Evolutionary conservation across 1,284 basidiomycete genomes (phyloP), one percentile per base, ranked within the genome.

Genomic region (Cutaneotrichosporon sp.): DNA sequence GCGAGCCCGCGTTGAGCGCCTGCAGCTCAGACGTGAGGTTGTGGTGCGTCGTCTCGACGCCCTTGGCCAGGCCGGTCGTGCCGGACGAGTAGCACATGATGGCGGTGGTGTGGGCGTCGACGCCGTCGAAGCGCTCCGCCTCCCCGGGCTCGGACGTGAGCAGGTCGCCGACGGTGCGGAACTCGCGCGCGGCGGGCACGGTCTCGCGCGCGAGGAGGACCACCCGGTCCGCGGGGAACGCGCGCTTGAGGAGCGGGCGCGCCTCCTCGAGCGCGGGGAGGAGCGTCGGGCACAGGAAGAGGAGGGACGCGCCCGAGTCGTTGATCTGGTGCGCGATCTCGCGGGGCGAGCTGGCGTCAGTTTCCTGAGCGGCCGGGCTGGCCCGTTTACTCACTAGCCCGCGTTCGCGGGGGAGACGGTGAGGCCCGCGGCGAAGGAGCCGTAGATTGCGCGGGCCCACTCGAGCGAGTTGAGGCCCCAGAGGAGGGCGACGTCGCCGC

Each of bases 51-150:
- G 53, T 50, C 43, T 57, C 51, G 24, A 80, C 79, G 34, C 79
- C 79, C 64, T 80, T 79, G 18, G 72, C 72, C 11, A 72, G 57
- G 0, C 79, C 79, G 1, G 78, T 79, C 4, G 87, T 89, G 4
- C 87, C 87, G 60, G 86, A 87, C n/a, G 81, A 83, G 70, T 89
- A 89, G 67, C 87, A 90, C 33, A 90, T 73, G 67, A 58, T 25
- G 31, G 62, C 55, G 13, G 56, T 56, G n/a, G 25, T 10, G 33
- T 63, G 56, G 11, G 60, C 54, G 5, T 56, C 27, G 9, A 49
- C 62, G 36, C 61, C 61, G 54, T 38, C 58, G 16, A 29, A 50
- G 57, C 56, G 56, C 42, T 55, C 54, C 10, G 33, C 45, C 16
- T 31, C 25, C 14, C 59, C 59, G 14, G 47, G 52, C 22, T 14